Conservation (phyloP, 805 yeast genomes). For the Candida manassasensis region DNA sequence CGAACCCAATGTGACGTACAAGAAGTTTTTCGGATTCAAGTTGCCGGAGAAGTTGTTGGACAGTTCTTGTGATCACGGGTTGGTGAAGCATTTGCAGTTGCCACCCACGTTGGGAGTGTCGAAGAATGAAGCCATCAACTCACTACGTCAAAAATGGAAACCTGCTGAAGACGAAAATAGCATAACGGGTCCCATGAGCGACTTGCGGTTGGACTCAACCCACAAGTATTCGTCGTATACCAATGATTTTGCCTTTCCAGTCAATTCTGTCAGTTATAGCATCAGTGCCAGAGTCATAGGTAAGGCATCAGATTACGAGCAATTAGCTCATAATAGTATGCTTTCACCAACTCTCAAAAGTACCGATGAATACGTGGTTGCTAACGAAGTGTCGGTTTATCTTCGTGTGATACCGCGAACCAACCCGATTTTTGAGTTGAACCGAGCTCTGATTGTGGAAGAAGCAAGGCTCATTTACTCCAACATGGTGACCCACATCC, state of each 20-base stretch:
- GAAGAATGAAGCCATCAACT: slow-evolving; percentile 23
- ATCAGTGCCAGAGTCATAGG: slow-evolving; percentile 36
- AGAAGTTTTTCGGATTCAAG: slow-evolving; percentile 37
- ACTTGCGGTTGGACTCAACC: neutral
- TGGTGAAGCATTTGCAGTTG: slow-evolving; percentile 33
- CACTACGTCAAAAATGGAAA: slow-evolving; percentile 22
- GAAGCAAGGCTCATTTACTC: slow-evolving; percentile 31
- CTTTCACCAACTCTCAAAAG: slow-evolving; percentile 11
- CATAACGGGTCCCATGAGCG: slow-evolving; percentile 1
- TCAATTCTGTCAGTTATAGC: slow-evolving; percentile 27
- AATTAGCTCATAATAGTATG: slow-evolving; percentile 9
- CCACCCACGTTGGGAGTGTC: slow-evolving; percentile 34
- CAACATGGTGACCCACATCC: slow-evolving; percentile 23
- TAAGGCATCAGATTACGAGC: slow-evolving; percentile 26
- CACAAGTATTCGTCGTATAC: slow-evolving; percentile 15
- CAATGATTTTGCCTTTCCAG: slow-evolving; percentile 27
- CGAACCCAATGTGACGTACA: slow-evolving; percentile 29
- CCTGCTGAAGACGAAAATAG: slow-evolving; percentile 8
- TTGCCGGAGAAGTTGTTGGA: slow-evolving; percentile 35
- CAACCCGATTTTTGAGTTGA: slow-evolving; percentile 22
- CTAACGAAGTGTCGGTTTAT: slow-evolving; percentile 23
- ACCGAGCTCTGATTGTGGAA: slow-evolving; percentile 25
- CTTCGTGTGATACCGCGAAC: slow-evolving; percentile 21
- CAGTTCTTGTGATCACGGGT: slow-evolving; percentile 29
- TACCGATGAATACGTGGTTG: slow-evolving; percentile 27